These are phyloP conservation scores for Eucalyptus pauciflora DNA, from an alignment of 345 rosid species.

Conservation along the genomic window DNA sequence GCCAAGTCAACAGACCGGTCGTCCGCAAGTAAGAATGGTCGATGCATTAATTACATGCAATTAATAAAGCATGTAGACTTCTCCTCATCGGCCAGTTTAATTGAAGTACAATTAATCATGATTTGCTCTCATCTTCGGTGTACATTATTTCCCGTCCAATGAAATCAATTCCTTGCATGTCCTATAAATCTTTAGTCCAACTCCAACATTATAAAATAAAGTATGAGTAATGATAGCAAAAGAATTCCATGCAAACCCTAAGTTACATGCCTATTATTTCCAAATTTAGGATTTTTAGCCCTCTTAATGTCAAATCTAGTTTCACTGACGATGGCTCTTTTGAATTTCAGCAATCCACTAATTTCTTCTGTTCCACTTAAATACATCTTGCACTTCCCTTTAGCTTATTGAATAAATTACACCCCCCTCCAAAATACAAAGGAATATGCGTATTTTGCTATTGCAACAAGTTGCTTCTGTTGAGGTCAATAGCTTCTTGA, in stretches of 20 bases:
- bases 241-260: background rate
- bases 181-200: background rate
- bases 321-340: background rate
- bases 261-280: background rate
- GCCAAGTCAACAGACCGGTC: background rate
- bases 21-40: background rate
- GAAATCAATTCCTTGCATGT: background rate
- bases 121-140: background rate
- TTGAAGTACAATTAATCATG: background rate
- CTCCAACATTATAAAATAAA: background rate
- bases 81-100: background rate
- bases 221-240: background rate
- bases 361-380: background rate
- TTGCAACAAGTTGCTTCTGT: background rate
- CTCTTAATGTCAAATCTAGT: background rate
- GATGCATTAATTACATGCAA: background rate
- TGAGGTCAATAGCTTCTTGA: background rate
- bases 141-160: background rate
- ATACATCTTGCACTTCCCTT: background rate
- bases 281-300: background rate
- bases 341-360: background rate
- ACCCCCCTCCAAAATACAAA: background rate
- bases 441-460: background rate
- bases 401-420: background rate
- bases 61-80: background rate